phyloP scores from a whole-genome alignment of 805 yeast genomes.

The Teunomyces gatunensis region DNA sequence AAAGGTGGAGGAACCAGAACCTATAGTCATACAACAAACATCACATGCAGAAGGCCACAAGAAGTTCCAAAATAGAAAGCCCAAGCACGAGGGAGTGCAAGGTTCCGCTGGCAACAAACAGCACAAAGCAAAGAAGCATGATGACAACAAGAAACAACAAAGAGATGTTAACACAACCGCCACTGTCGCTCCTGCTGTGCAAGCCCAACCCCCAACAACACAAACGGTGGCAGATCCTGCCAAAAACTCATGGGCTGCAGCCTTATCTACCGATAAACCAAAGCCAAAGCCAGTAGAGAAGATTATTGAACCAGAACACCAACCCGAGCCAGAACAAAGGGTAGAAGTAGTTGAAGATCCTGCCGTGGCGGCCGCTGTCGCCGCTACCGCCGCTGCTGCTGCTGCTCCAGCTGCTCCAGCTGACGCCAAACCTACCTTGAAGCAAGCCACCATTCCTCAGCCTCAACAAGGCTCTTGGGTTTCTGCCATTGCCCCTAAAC shows the following conservation, averaged over 20 bases:
- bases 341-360: conserved; percentile 6
- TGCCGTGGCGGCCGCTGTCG: conserved; percentile 8
- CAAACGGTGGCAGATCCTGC: conserved; percentile 15
- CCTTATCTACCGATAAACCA: conserved; percentile 35
- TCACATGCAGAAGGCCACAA: conserved; percentile 1
- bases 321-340: conserved; percentile 12
- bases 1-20: conserved; percentile 12
- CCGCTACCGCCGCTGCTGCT: conserved; percentile 5
- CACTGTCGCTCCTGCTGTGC: conserved; percentile 16
- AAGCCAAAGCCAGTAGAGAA: conserved; percentile 25
- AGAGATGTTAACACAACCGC: conserved; percentile 7
- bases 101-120: neutral
- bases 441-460: conserved; percentile 42
- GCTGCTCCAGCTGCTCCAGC: conserved; percentile 7
- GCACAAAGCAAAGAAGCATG: conserved; percentile 4
- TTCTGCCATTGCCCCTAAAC: conserved; percentile 54
- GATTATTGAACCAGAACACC: conserved; percentile 11
- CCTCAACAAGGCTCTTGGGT: conserved; percentile 66
- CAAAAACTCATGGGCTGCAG: conserved; percentile 45
- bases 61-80: conserved; percentile 1
- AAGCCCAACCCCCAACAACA: conserved; percentile 16
- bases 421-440: conserved; percentile 17
- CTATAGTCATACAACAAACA: conserved; percentile 6
- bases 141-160: conserved; percentile 7
- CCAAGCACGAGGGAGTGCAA: conserved; percentile 2